A percentile compares a stretch with the other conserved stretches of the same genome.
Evolutionary conservation across 164 flowering plant species (phyloP).

Genomic region (Umbilicus rupestris): DNA sequence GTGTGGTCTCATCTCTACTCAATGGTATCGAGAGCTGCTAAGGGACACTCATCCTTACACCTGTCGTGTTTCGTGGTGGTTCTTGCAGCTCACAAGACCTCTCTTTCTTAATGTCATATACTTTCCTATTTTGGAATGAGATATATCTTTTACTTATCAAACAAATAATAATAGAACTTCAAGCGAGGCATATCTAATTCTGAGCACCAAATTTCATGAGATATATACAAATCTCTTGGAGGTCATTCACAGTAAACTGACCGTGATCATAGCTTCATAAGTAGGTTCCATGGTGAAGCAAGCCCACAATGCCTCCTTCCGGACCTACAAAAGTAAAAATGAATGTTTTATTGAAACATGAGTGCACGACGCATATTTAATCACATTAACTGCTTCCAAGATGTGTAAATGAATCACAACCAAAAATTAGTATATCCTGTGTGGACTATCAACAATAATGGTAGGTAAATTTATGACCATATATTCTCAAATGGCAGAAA

Average conservation of each 20-base stretch:
- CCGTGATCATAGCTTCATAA: constrained; percentile 88
- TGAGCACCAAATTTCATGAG: not conserved
- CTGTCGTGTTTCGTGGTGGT: not conserved
- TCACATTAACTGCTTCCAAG: not conserved
- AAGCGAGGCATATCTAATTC: not conserved
- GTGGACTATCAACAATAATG: too few species aligned
- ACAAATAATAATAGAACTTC: not conserved
- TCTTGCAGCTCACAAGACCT: not conserved
- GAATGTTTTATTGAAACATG: not conserved
- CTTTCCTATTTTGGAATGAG: too few species aligned
- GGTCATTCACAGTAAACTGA: constrained; percentile 20
- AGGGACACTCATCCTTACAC: not conserved
- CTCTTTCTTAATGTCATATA: not conserved
- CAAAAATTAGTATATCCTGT: too few species aligned
- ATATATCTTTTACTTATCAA: not conserved
- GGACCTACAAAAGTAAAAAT: constrained; percentile 37
- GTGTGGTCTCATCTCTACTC: not conserved
- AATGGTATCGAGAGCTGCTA: not conserved
- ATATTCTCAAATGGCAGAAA: not conserved
- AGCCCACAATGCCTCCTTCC: constrained; percentile 99
- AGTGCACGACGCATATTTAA: not conserved
- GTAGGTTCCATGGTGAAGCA: constrained; percentile 85
- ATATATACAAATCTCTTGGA: not conserved
- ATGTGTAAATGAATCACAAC: too few species aligned
- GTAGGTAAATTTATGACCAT: not conserved